Base-by-base conservation (phyloP, 2,329 filamentous ascomycete species). In the Dissoconium aciculare region DNA sequence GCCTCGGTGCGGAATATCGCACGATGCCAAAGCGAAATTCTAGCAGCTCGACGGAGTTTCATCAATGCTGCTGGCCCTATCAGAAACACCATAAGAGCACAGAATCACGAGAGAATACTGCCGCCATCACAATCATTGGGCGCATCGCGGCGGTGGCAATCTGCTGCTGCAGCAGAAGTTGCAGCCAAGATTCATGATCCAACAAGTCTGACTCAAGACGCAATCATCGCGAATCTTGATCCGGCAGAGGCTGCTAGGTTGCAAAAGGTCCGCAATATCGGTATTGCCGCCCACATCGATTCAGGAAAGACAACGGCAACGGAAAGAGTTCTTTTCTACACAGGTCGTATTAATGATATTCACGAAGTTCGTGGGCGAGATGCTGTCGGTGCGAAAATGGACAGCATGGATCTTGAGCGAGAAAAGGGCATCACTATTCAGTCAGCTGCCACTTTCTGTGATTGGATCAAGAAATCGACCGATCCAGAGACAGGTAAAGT, bases 341-440 rank as follows among this genome's bases (percentile, higher is more conserved):
- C 89, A 33, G 89, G 89, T 43, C 78, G 89, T 53, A 94, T 94
- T 61, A 91, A 91, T 55, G 71, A 82, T 17, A 95, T 98, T 50
- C 89, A 98, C 64, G 89, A 98, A 61, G 89, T 98, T 26, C 74
- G 89, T 51, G 84, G 84, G 36, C 85, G 87, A 53, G 89, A 98
- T 67, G 73, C 80, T 19, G 84, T 94, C 24, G 89, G 89, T 42
- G 89, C 89, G 38, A 98, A 98, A 66, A 98, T 98, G 89, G 89
- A 98, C 64, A 94, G 85, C 15, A 98, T 98, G 89, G 89, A 98
- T 47, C 67, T 98, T 45, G 89, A 98, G 62, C 71, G 89, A 58
- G 89, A 95, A 58, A 93, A 94, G 65, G 89, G 89, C 49, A 98
- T 98, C 56, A 98, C 89, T 35, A 98, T 98, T 51, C 87, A 98